Evolutionary conservation across 1,139 yeast species (phyloP), one percentile per base, ranked within the genome.

Genomic region (Sugiyamaella neomexicana): DNA sequence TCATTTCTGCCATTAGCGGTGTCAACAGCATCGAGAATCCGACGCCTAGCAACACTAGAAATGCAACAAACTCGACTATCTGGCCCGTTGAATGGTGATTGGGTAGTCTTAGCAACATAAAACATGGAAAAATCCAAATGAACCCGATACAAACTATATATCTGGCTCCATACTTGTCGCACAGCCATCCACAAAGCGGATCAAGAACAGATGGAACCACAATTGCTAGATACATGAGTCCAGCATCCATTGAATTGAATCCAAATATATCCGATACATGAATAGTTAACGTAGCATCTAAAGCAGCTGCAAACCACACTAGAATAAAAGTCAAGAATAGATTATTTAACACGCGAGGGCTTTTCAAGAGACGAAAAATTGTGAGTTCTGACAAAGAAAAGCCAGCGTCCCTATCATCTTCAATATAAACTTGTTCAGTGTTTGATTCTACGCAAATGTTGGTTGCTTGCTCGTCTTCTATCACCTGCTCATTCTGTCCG

Each of bases 261-360:
- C 64, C 60, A 54, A 72, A 71, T 1, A 67, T 46, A 5, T 62
- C 62, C n/a, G 66, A 58, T 17, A 71, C 55, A 53, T 68, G 72
- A 13, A 70, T 53, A 2, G 74, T 68, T 29, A 72, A 52, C 1
- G 71, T 70, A 9, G 74, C 61, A 55, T 72, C 75, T 15, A 72
- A 37, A 5, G 71, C 62, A 32, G 69, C 58, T 52, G 69, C 55
- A 29, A 69, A 53, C 72, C 73, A 68, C 5, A 68, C 71, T 25
- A 67, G 50, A 3, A 65, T 60, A 23, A 70, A 42, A 2, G 71
- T 60, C 39, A 64, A 62, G 36, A 65, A 57, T 36, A 69, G 59
- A 8, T 62, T 60, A 44, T 60, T 66, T 44, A 63, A 43, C 12
- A 70, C 58, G 2, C 72, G 59, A 2, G 61, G 55, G 36, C 58